These are phyloP conservation scores for Dictyophora rubrovolvata DNA, from an alignment of 768 basidiomycete species.

Conservation along the genomic window DNA sequence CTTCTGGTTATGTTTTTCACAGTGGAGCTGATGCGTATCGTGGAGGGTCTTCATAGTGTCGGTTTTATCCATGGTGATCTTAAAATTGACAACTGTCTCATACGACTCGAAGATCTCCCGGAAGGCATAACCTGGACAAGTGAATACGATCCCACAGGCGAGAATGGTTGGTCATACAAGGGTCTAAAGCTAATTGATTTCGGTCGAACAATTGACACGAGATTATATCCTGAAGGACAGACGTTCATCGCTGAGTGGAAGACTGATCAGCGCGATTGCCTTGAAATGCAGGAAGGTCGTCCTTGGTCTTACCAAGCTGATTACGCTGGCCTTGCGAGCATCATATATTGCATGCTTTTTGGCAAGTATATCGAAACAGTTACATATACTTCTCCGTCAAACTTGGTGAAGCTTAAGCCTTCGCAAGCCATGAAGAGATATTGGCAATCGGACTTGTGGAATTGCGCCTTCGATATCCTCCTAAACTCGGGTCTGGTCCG, in stretches of 20 bases:
- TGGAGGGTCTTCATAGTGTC: constrained; percentile 70
- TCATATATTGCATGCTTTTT: constrained; percentile 92
- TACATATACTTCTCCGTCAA: constrained; percentile 28
- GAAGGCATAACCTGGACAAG: constrained; percentile 64
- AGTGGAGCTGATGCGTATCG: constrained; percentile 72
- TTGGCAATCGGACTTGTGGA: constrained; percentile 90
- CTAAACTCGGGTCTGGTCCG: constrained; percentile 69
- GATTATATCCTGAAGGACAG: constrained; percentile 71
- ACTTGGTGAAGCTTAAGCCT: constrained; percentile 31
- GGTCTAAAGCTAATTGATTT: constrained; percentile 95
- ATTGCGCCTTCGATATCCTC: constrained; percentile 67
- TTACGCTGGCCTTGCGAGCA: constrained; percentile 91
- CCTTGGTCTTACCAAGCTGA: constrained; percentile 96
- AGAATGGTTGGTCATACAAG: constrained; percentile 76
- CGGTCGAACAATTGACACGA: constrained; percentile 86
- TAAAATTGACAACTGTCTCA: constrained; percentile 98
- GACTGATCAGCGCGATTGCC: constrained; percentile 83
- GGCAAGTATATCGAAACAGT: constrained; percentile 88
- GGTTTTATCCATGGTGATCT: constrained; percentile 97
- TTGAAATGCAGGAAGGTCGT: constrained; percentile 72
- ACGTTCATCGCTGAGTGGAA: constrained; percentile 82
- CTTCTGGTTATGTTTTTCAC: constrained; percentile 92
- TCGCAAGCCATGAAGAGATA: constrained; percentile 81
- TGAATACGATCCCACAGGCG: constrained; percentile 69
- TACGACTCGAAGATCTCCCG: constrained; percentile 78